A percentile compares a stretch with the other conserved stretches of the same genome.
Evolutionary conservation across 441 rosid species (phyloP).

Genomic region (Erodium texanum): DNA sequence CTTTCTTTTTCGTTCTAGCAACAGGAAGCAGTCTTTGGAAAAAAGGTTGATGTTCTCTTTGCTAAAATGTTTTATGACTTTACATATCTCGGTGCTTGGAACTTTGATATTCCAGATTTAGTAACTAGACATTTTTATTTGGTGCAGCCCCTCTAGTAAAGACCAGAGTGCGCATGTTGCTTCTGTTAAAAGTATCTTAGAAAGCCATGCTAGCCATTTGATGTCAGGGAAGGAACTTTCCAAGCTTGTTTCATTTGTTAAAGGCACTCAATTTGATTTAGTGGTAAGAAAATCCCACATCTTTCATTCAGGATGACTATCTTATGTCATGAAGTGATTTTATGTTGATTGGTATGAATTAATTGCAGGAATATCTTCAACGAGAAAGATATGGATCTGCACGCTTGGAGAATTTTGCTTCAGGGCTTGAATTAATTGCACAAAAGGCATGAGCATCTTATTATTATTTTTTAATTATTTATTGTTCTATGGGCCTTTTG

Average conservation of each 20-base stretch:
- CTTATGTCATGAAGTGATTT: constrained; percentile 14
- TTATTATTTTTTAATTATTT: constrained; percentile 1
- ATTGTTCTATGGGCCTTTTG: background rate
- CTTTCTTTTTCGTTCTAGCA: constrained; percentile 73
- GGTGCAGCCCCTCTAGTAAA: constrained; percentile 57
- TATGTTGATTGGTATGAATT: constrained; percentile 15
- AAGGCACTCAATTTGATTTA: constrained; percentile 98
- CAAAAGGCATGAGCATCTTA: constrained; percentile 46
- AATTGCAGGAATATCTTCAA: constrained; percentile 85
- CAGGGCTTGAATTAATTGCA: constrained; percentile 85
- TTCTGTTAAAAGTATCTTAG: constrained; percentile 82
- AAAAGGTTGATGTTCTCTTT: constrained; percentile 43
- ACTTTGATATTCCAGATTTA: constrained; percentile 12
- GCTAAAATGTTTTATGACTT: constrained; percentile 10
- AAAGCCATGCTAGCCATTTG: constrained; percentile 90
- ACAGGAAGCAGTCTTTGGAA: constrained; percentile 62
- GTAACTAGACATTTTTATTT: constrained; percentile 19
- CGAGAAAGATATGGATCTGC: constrained; percentile 83
- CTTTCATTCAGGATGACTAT: constrained; percentile 8
- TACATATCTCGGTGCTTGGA: background rate
- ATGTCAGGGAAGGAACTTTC: constrained; percentile 98
- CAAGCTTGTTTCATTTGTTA: constrained; percentile 95
- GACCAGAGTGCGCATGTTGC: constrained; percentile 88
- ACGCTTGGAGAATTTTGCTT: constrained; percentile 79
- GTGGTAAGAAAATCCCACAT: constrained; percentile 51